phyloP scores from a whole-genome alignment of 2,329 filamentous ascomycete species.

The Penicillium sp. region DNA sequence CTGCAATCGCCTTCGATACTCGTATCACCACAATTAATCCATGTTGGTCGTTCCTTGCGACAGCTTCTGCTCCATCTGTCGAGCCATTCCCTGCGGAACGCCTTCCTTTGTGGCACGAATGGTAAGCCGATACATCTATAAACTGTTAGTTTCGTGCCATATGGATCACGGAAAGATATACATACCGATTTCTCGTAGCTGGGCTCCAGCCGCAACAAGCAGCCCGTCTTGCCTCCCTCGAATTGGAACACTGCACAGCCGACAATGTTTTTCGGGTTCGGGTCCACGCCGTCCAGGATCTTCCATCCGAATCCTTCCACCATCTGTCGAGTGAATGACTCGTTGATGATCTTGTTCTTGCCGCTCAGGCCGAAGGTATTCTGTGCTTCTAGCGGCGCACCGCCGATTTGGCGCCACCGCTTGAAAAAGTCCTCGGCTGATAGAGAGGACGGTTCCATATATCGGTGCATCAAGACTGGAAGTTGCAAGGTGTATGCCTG shows the following conservation, averaged over 20 bases:
- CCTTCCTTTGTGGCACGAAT: constrained; percentile 90
- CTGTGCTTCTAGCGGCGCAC: constrained; percentile 81
- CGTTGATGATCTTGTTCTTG: constrained; percentile 63
- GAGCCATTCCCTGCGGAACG: constrained; percentile 76
- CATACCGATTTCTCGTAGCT: constrained; percentile 88
- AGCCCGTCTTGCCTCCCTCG: constrained; percentile 87
- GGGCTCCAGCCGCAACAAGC: constrained; percentile 87
- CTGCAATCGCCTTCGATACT: constrained; percentile 6
- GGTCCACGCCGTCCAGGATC: constrained; percentile 79
- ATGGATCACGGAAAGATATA: constrained; percentile 8
- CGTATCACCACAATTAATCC: constrained; percentile 8
- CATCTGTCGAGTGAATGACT: constrained; percentile 67
- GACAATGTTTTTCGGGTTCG: constrained; percentile 90
- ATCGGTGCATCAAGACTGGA: constrained; percentile 86
- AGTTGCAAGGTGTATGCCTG: constrained; percentile 90
- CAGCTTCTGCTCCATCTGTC: constrained; percentile 82
- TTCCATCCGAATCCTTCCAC: constrained; percentile 90
- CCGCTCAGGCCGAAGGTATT: constrained; percentile 71
- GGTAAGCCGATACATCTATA: constrained; percentile 90
- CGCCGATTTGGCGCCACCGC: constrained; percentile 97
- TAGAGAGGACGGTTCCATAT: constrained; percentile 89
- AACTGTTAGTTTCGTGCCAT: constrained; percentile 11
- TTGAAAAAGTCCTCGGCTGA: constrained; percentile 95
- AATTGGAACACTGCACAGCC: constrained; percentile 76
- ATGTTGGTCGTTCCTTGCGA: constrained; percentile 48